phyloP scores from a whole-genome alignment of 1,284 basidiomycete genomes.

The Apiotrichum porosum region DNA sequence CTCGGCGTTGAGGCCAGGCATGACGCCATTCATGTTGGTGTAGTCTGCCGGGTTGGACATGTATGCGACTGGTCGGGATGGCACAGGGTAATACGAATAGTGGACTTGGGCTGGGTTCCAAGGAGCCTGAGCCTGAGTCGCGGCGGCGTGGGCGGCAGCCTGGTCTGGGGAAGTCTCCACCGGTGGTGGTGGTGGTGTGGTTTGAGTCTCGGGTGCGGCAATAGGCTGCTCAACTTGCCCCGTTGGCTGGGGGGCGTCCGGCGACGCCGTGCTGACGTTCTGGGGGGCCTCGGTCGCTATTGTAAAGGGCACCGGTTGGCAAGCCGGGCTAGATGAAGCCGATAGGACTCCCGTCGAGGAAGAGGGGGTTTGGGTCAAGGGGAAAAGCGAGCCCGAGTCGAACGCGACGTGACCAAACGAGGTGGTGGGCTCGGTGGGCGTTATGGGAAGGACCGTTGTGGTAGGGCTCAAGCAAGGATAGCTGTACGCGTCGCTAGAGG shows the following conservation, averaged over 20 bases:
- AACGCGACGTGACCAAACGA: not conserved
- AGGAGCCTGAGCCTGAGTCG: not conserved
- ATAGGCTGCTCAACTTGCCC: not conserved
- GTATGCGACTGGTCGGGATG: not conserved
- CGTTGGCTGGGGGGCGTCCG: not conserved
- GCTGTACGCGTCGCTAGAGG: not conserved
- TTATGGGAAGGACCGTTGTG: not conserved
- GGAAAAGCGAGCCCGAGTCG: not conserved
- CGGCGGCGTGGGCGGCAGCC: not conserved
- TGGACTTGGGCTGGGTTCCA: constrained; percentile 1
- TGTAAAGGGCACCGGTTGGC: not conserved
- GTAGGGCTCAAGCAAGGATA: not conserved
- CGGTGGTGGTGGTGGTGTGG: not conserved
- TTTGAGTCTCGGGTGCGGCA: not conserved
- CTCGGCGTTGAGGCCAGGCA: constrained; percentile 5
- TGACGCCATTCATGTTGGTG: constrained; percentile 10
- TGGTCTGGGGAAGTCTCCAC: not conserved
- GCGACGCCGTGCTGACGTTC: too few relatives aligned
- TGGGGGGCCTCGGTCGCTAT: not conserved
- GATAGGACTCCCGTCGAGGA: too few relatives aligned
- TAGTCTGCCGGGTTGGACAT: constrained; percentile 2
- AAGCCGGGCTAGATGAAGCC: not conserved
- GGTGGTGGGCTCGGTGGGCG: not conserved
- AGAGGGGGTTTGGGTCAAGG: not conserved
- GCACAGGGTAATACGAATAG: not conserved